Conservation (phyloP, 164 flowering plant genomes). For the Macadamia integrifolia region DNA sequence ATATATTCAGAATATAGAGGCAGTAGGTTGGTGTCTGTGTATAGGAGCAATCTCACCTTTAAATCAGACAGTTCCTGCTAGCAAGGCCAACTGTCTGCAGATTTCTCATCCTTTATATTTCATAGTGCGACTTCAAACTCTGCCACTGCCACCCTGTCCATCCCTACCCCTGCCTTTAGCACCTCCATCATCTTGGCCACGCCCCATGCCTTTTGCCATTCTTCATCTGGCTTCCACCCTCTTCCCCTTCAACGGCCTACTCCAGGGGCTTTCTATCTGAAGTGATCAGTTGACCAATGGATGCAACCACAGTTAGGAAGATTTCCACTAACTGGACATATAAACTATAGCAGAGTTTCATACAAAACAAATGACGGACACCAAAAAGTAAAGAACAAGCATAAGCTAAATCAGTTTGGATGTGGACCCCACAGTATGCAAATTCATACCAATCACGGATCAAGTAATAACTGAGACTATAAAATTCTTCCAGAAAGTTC, state of each 20-base stretch:
- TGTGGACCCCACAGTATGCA: neutral
- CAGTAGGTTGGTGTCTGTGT: too few relatives aligned
- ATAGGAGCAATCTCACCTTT: too few relatives aligned
- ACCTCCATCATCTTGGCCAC: constrained; percentile 51
- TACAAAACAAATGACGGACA: too few relatives aligned
- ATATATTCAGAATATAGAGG: too few relatives aligned
- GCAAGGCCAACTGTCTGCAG: too few relatives aligned
- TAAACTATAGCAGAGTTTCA: neutral
- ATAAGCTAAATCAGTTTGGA: neutral
- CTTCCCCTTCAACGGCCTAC: constrained; percentile 79
- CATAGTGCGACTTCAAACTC: constrained; percentile 17
- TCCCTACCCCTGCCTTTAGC: constrained; percentile 42
- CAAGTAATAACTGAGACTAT: neutral
- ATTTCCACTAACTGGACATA: neutral
- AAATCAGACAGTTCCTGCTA: too few relatives aligned
- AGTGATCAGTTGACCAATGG: constrained; percentile 7
- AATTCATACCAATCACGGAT: neutral
- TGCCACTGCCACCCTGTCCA: constrained; percentile 34
- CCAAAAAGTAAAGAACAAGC: neutral
- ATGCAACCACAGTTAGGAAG: neutral
- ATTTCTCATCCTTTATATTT: too few relatives aligned
- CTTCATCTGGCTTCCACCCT: constrained; percentile 56
- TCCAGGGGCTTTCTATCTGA: constrained; percentile 80
- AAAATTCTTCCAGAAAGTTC: too few relatives aligned
- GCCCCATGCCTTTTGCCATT: constrained; percentile 41